Base-by-base conservation (phyloP, 441 rosid genomes). In the Pelargonium australe region DNA sequence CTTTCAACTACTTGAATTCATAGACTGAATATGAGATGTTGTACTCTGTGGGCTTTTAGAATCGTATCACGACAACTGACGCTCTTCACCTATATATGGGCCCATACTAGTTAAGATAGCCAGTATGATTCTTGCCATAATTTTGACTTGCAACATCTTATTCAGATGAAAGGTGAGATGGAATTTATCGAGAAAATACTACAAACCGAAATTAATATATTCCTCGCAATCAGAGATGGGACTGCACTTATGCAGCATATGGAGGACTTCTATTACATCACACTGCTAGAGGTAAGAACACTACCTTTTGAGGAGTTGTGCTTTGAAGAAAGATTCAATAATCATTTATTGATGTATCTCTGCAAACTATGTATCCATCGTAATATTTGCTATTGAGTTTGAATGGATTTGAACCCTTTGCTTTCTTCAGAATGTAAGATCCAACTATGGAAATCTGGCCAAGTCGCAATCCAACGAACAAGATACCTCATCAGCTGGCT, bases 211-310 rank as follows among this genome's bases (percentile, higher is more conserved):
- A 89, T 94, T 41, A 91, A 89, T 66, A 85, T 94, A 75, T 94
- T 88, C 70, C 88, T 85, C 31, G 83, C 97, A 67, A 85, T 94
- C 67, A 89, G 99, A 70, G 96, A 92, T 75, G 96, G 96, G 67
- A 91, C 90, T 81, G 97, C 95, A 20, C 88, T 94, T 53, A 91
- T 89, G 97, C 99, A 94, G 78, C 99, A 91, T 75, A 94, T 94
- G 97, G 99, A 94, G 75, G 97, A 91, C 80, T 94, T 94, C 82
- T 94, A 94, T 77, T 94, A 94, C 82, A 78, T 94, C 84, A 76
- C 95, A 45, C 75, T 94, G 62, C 85, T 94, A 61, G 99, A 89
- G 97, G 99, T 94, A 87, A 69, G 31, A n/a, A 65, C 17, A 43
- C 20, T 60, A n/a, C 6, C 64, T 4, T 61, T 2, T 61, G 40